Percentiles rank a stretch among this genome's conserved stretches.
phyloP scores from a whole-genome alignment of 2,329 filamentous ascomycete genomes.

The Alternaria sp. region DNA sequence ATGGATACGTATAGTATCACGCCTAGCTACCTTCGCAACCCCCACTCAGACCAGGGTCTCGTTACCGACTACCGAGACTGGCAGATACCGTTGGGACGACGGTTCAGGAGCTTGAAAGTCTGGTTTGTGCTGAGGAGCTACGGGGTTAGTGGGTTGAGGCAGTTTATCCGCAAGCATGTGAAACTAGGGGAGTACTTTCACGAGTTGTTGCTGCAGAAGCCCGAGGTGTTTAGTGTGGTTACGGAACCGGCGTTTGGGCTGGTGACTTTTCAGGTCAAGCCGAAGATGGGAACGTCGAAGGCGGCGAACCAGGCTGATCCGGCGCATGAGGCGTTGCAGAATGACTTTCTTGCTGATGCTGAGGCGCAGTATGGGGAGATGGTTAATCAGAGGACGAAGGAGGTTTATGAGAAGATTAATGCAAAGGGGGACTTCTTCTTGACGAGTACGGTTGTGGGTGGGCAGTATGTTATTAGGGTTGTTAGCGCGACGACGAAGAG shows the following conservation, averaged over 20 bases:
- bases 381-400: constrained; percentile 73
- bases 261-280: constrained; percentile 74
- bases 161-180: constrained; percentile 75
- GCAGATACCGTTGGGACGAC: constrained; percentile 90
- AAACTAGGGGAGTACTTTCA: constrained; percentile 75
- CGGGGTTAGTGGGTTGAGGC: constrained; percentile 77
- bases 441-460: constrained; percentile 77
- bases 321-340: constrained; percentile 43
- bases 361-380: constrained; percentile 59
- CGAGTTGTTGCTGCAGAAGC: constrained; percentile 63
- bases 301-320: constrained; percentile 33
- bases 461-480: constrained; percentile 80
- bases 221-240: constrained; percentile 78
- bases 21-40: constrained; percentile 82
- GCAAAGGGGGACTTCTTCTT: constrained; percentile 79
- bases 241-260: constrained; percentile 79
- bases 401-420: constrained; percentile 79
- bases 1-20: constrained; percentile 80
- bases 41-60: constrained; percentile 78
- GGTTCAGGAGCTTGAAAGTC: constrained; percentile 89
- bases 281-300: background rate
- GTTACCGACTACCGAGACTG: constrained; percentile 97
- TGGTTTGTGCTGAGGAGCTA: constrained; percentile 93
- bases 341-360: constrained; percentile 48
- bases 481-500: constrained; percentile 75